phyloP scores from a whole-genome alignment of 306 rosid species.

The Bauhinia variegata region DNA sequence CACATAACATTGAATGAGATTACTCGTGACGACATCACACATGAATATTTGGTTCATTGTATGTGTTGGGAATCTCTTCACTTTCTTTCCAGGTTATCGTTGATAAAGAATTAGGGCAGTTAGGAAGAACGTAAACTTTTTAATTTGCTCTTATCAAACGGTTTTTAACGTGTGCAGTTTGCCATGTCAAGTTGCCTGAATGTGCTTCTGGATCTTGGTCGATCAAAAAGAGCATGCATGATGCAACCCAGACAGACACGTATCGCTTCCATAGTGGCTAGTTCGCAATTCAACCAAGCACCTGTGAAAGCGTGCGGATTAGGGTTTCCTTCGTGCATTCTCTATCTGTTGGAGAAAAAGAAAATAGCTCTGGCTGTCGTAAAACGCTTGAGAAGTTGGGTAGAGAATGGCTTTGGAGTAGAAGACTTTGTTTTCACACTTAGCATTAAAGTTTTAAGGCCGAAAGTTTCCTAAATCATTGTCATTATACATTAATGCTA shows the following conservation, averaged over 20 bases:
- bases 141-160: conserved; percentile 7
- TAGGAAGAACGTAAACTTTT: background rate
- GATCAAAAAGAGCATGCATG: conserved; percentile 7
- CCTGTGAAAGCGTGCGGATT: conserved; percentile 28
- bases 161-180: conserved; percentile 6
- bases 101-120: no score
- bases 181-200: conserved; percentile 1
- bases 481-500: conserved; percentile 1
- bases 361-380: conserved; percentile 25
- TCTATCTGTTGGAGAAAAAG: background rate
- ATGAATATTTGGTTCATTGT: conserved; percentile 12
- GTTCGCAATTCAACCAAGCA: background rate
- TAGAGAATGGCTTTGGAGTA: conserved; percentile 40
- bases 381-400: conserved; percentile 28
- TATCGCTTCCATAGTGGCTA: conserved; percentile 11
- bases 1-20: conserved; percentile 18
- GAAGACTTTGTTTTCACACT: conserved; percentile 35
- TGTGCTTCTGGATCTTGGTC: background rate
- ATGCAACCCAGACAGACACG: conserved; percentile 3
- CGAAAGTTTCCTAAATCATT: conserved; percentile 12
- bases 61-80: background rate
- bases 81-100: background rate
- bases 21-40: conserved; percentile 28
- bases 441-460: conserved; percentile 22
- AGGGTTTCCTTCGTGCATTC: conserved; percentile 22